phyloP scores from a whole-genome alignment of 306 rosid species.

The Cucumis sativus region DNA sequence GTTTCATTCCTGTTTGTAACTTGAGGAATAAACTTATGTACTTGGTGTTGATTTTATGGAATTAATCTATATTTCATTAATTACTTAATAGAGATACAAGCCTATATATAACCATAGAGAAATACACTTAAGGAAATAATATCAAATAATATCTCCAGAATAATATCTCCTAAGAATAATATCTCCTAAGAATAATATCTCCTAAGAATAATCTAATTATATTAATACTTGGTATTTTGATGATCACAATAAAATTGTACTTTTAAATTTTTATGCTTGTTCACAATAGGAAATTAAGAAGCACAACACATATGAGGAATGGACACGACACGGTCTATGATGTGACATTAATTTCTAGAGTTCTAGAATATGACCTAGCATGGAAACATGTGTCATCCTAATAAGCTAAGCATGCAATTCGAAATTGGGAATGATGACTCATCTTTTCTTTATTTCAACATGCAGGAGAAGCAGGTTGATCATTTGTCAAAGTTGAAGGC shows the following conservation, averaged over 20 bases:
- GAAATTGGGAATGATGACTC: background rate
- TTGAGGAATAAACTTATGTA: background rate
- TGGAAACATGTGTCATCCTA: background rate
- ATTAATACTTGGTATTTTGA: background rate
- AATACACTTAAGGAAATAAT: too few relatives aligned
- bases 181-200: too few relatives aligned
- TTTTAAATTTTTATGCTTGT: background rate
- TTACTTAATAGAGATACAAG: too few relatives aligned
- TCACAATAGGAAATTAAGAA: background rate
- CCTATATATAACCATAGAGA: too few relatives aligned
- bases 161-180: too few relatives aligned
- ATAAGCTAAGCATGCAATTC: background rate
- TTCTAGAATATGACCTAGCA: background rate
- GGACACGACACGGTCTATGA: background rate
- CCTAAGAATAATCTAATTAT: too few relatives aligned
- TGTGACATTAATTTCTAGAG: background rate
- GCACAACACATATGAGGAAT: background rate
- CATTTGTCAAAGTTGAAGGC: slow-evolving; percentile 47
- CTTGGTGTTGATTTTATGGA: too few relatives aligned
- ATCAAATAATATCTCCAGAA: too few relatives aligned
- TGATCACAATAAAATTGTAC: background rate
- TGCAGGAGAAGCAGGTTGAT: slow-evolving; percentile 78
- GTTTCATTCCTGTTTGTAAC: background rate
- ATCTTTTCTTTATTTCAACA: slow-evolving; percentile 1
- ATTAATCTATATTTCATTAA: too few relatives aligned